phyloP scores from a whole-genome alignment of 1,284 basidiomycete species.

The Coniferiporia sulphurascens region DNA sequence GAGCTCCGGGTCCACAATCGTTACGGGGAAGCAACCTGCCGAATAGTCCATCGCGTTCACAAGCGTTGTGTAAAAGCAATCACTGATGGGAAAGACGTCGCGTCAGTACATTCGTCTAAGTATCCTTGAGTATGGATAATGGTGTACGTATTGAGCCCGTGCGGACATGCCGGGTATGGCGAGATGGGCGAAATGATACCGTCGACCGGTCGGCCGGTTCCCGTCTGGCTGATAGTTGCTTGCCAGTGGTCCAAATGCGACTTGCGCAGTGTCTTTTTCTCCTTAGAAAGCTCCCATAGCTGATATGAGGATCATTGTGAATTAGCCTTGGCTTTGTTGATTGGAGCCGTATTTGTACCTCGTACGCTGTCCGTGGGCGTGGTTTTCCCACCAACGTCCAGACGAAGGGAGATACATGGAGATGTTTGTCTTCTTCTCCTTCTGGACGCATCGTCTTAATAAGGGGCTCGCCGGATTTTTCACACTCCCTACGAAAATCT shows the following conservation, averaged over 20 bases:
- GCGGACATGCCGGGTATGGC: constrained; percentile 25
- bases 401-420: constrained; percentile 30
- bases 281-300: constrained; percentile 32
- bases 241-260: constrained; percentile 34
- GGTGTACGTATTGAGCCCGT: constrained; percentile 16
- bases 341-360: constrained; percentile 23
- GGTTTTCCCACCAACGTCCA: constrained; percentile 34
- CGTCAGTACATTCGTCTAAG: neutral
- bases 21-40: constrained; percentile 35
- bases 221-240: constrained; percentile 26
- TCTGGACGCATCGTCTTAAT: constrained; percentile 37
- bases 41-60: constrained; percentile 41
- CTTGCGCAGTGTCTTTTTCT: constrained; percentile 26
- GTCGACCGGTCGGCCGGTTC: constrained; percentile 34
- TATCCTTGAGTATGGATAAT: neutral
- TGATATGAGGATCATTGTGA: constrained; percentile 5
- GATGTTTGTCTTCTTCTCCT: constrained; percentile 28
- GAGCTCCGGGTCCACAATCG: constrained; percentile 26
- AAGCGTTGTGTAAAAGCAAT: constrained; percentile 29
- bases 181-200: constrained; percentile 29
- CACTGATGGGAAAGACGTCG: neutral
- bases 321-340: neutral
- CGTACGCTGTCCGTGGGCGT: constrained; percentile 31
- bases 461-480: constrained; percentile 38
- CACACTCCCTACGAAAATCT: constrained; percentile 36